Percentiles rank a stretch among this genome's conserved stretches.
Conservation (phyloP, 768 basidiomycete species). For the Suillus ampliporus region DNA sequence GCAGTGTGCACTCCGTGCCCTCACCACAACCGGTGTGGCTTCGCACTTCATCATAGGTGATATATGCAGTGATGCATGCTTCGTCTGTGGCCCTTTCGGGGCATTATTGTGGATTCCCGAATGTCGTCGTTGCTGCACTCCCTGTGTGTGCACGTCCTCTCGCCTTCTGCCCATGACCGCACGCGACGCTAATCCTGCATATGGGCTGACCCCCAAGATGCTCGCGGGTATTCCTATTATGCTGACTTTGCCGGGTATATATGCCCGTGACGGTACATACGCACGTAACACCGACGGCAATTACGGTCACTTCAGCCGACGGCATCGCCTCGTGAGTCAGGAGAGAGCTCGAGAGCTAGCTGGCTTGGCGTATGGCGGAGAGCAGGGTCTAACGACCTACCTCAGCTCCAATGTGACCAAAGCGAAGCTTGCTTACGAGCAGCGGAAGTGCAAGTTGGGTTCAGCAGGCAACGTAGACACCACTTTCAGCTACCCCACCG, state of each 20-base stretch:
- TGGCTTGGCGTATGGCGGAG: too few species aligned
- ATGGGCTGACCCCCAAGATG: too few species aligned
- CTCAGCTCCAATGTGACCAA: not conserved
- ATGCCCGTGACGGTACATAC: too few species aligned
- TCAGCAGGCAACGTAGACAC: not conserved
- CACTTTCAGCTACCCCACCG: not conserved
- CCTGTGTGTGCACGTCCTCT: not conserved
- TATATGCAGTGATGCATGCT: not conserved
- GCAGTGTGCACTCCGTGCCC: too few species aligned
- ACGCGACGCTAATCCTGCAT: too few species aligned
- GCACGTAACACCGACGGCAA: not conserved
- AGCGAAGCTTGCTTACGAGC: not conserved
- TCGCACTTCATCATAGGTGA: too few species aligned
- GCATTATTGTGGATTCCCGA: not conserved
- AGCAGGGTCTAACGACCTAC: not conserved
- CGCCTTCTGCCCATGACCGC: not conserved
- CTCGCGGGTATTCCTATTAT: too few species aligned
- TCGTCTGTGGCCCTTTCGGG: not conserved
- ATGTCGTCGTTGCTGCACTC: not conserved
- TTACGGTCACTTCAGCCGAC: not conserved
- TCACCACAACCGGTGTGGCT: too few species aligned
- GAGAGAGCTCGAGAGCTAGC: too few species aligned
- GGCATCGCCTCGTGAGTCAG: not conserved
- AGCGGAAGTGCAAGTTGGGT: not conserved
- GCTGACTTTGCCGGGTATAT: too few species aligned